Conservation (phyloP, 768 basidiomycete species). For the Phaffia australis region DNA sequence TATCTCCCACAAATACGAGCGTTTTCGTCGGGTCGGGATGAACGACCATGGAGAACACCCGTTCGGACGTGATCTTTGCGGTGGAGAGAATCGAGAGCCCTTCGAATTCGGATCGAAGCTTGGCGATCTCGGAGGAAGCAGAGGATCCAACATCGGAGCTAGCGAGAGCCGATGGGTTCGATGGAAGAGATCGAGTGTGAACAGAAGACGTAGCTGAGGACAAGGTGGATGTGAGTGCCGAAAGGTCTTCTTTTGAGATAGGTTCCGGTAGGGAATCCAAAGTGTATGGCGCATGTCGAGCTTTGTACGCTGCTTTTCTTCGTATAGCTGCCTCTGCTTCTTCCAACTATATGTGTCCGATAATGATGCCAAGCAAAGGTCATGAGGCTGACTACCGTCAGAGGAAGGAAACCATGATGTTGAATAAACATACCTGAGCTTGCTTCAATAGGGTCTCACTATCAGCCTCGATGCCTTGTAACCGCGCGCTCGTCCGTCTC, state of each 20-base stretch:
- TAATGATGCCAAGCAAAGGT: too few species aligned
- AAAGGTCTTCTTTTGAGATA: slow-evolving; percentile 4
- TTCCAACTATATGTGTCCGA: slow-evolving; percentile 1
- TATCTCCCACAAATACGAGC: slow-evolving; percentile 39
- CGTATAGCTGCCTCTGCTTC: background rate
- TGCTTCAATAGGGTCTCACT: slow-evolving; percentile 5
- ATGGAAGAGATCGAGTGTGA: background rate
- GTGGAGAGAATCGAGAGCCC: slow-evolving; percentile 31
- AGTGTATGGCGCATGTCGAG: slow-evolving; percentile 19
- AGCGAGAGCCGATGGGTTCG: background rate
- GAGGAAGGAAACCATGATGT: background rate
- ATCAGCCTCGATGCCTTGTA: slow-evolving; percentile 23
- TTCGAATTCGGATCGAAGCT: slow-evolving; percentile 32
- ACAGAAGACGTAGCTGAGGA: slow-evolving; percentile 1
- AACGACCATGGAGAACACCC: slow-evolving; percentile 39
- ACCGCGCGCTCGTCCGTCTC: slow-evolving; percentile 7
- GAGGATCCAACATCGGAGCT: background rate
- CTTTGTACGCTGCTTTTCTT: slow-evolving; percentile 1
- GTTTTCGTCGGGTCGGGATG: slow-evolving; percentile 38
- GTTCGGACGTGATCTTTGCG: slow-evolving; percentile 37
- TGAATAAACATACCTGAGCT: background rate
- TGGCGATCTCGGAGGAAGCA: background rate
- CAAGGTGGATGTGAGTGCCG: background rate
- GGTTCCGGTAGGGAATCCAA: slow-evolving; percentile 21
- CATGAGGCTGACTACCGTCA: too few species aligned